phyloP scores from a whole-genome alignment of 495 filamentous ascomycete genomes.

The Penicillium atrosanguineum region DNA sequence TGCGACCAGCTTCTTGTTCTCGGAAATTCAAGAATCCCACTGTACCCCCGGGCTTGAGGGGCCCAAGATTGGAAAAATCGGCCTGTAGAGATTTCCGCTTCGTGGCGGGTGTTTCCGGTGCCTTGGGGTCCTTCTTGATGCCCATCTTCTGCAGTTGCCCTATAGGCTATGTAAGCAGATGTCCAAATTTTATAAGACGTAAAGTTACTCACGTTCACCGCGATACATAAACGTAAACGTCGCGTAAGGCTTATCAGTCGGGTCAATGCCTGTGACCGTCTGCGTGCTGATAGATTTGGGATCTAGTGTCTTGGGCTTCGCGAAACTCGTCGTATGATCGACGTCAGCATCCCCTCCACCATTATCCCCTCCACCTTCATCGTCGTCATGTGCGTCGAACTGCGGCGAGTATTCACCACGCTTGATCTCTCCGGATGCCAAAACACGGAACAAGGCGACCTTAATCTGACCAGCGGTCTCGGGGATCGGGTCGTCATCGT shows the following conservation, averaged over 20 bases:
- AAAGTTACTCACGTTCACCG: slow-evolving; percentile 73
- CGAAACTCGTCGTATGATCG: slow-evolving; percentile 98
- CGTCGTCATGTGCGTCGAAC: slow-evolving; percentile 94
- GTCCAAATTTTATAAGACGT: slow-evolving; percentile 4
- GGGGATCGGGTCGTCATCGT: slow-evolving; percentile 78
- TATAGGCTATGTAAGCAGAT: slow-evolving; percentile 37
- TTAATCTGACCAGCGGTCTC: slow-evolving; percentile 98
- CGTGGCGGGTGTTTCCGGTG: slow-evolving; percentile 52
- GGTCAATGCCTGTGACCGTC: slow-evolving; percentile 97
- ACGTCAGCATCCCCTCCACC: slow-evolving; percentile 62
- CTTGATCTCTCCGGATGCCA: slow-evolving; percentile 96
- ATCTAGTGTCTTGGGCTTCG: slow-evolving; percentile 94
- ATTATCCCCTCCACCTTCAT: slow-evolving; percentile 53
- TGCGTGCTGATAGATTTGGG: slow-evolving; percentile 97
- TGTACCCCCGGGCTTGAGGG: slow-evolving; percentile 75
- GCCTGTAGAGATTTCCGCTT: slow-evolving; percentile 77
- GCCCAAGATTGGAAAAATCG: slow-evolving; percentile 81
- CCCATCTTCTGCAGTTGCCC: slow-evolving; percentile 95
- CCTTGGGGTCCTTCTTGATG: slow-evolving; percentile 64
- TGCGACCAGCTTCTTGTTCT: slow-evolving; percentile 58
- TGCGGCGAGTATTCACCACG: slow-evolving; percentile 96
- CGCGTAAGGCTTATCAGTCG: slow-evolving; percentile 91
- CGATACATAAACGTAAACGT: slow-evolving; percentile 98
- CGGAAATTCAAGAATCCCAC: slow-evolving; percentile 91
- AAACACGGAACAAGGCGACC: slow-evolving; percentile 90